A percentile compares a stretch with the other conserved stretches of the same genome.
These are phyloP conservation scores for Escovopsis sp. DNA, from an alignment of 2,329 filamentous ascomycete genomes.

Conservation along the genomic window DNA sequence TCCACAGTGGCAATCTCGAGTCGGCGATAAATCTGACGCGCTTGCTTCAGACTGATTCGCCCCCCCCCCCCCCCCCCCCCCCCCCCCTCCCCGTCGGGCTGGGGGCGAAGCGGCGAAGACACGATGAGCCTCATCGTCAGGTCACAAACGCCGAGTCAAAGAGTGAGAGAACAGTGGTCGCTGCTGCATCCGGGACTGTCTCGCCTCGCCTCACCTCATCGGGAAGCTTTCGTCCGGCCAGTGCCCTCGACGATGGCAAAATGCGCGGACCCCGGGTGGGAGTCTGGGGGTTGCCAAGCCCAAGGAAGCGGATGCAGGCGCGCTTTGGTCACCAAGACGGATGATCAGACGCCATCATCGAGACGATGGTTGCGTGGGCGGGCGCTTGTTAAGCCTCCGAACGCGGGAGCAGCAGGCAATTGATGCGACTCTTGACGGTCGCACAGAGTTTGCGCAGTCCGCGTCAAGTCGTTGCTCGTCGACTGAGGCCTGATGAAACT, in stretches of 20 bases:
- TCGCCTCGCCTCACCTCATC: neutral
- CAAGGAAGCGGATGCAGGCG: neutral
- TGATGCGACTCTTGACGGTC: neutral
- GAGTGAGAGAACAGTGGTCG: neutral
- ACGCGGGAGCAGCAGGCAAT: conserved; percentile 1
- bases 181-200: conserved; percentile 4
- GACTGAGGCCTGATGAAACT: too few species aligned
- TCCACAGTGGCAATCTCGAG: too few species aligned
- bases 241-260: neutral
- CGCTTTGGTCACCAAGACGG: neutral
- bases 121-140: conserved; percentile 3
- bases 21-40: too few species aligned
- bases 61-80: too few species aligned
- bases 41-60: too few species aligned
- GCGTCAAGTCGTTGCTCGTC: too few species aligned
- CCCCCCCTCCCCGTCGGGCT: too few species aligned
- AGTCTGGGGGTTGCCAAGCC: neutral
- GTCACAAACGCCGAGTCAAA: conserved; percentile 3
- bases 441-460: too few species aligned
- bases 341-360: neutral
- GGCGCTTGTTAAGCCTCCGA: conserved; percentile 6
- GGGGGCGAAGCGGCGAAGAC: neutral
- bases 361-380: conserved; percentile 3
- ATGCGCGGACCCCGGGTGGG: neutral
- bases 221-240: neutral